These are phyloP conservation scores for Rubia tinctorum DNA, from an alignment of 305 asterid genomes.

Conservation along the genomic window DNA sequence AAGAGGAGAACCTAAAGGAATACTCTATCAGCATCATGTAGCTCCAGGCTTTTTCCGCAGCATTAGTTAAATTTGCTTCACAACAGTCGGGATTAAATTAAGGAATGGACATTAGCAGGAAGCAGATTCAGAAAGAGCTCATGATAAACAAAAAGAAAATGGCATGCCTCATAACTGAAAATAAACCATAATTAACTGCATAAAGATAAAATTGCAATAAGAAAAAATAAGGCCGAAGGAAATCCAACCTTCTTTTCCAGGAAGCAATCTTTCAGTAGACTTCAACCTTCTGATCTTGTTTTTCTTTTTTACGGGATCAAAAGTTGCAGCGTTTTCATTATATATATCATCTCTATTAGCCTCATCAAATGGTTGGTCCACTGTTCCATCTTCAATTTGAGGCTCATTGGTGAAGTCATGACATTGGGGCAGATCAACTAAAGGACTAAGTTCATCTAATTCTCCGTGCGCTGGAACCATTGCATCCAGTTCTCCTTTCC, in stretches of 20 bases:
- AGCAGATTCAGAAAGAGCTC: neutral
- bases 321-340: conserved; percentile 25
- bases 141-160: neutral
- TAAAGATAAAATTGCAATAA: neutral
- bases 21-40: neutral
- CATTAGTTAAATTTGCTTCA: neutral
- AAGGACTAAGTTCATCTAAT: conserved; percentile 30
- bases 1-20: neutral
- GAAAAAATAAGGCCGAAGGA: neutral
- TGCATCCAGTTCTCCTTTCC: conserved; percentile 23
- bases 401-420: conserved; percentile 23
- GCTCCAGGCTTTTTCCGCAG: neutral
- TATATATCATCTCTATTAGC: conserved; percentile 20
- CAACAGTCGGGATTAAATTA: neutral
- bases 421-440: conserved; percentile 28
- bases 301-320: conserved; percentile 30
- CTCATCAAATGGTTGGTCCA: conserved; percentile 27
- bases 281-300: conserved; percentile 47
- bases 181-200: neutral
- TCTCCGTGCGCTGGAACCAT: conserved; percentile 18
- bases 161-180: neutral
- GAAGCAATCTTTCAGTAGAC: conserved; percentile 19
- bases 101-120: conserved; percentile 4
- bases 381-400: conserved; percentile 20
- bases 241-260: conserved; percentile 23